Evolutionary conservation across 345 rosid species (phyloP).

Genomic region (Erucastrum elatum): DNA sequence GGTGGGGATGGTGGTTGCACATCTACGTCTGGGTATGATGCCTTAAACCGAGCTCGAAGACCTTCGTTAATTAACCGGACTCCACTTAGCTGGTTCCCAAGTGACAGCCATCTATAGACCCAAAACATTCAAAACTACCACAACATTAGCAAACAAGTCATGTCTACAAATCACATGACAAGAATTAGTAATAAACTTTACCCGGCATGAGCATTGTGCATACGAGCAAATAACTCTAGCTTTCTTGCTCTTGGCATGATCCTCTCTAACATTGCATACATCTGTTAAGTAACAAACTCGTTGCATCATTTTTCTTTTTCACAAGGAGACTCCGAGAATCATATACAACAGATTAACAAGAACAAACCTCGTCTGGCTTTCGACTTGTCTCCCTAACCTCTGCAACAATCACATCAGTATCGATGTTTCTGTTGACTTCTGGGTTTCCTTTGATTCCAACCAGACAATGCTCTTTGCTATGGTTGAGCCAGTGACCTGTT

Average conservation of each 20-base stretch:
- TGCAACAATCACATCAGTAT: constrained; percentile 96
- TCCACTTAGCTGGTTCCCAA: constrained; percentile 89
- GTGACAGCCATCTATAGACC: constrained; percentile 78
- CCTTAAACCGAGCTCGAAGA: constrained; percentile 87
- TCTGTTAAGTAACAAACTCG: constrained; percentile 46
- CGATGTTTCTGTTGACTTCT: constrained; percentile 90
- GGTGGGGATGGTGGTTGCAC: constrained; percentile 94
- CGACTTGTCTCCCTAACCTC: constrained; percentile 99
- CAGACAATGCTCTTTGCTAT: constrained; percentile 98
- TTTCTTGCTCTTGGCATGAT: constrained; percentile 95
- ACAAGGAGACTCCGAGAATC: background rate
- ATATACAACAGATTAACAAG: background rate
- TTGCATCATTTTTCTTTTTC: background rate
- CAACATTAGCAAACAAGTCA: background rate
- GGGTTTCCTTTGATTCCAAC: constrained; percentile 98
- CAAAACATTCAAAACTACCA: constrained; percentile 1
- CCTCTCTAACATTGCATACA: constrained; percentile 98
- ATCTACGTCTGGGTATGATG: constrained; percentile 80
- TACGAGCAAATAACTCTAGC: constrained; percentile 92
- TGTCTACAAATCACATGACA: background rate
- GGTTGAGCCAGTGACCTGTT: constrained; percentile 99
- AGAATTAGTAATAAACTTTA: constrained; percentile 14
- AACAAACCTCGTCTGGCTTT: constrained; percentile 96
- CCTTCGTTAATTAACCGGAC: constrained; percentile 92
- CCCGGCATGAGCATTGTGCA: constrained; percentile 99